A percentile compares a stretch with the other conserved stretches of the same genome.
phyloP scores from a whole-genome alignment of 768 basidiomycete species.

The Pleurotus eryngii region DNA sequence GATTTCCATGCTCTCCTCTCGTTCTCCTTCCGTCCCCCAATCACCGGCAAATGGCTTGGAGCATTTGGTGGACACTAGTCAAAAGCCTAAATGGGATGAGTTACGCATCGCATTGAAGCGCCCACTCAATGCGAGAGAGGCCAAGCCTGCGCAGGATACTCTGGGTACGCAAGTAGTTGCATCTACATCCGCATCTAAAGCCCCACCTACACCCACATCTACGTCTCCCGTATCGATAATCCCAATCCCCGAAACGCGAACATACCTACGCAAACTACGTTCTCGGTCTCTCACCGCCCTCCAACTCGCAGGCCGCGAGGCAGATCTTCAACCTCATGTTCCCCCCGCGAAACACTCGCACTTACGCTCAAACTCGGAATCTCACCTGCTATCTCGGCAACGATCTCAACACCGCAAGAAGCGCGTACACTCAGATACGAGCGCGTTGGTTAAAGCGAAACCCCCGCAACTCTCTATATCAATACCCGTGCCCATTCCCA shows the following conservation, averaged over 20 bases:
- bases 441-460: background rate
- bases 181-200: background rate
- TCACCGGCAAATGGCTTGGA: background rate
- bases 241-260: background rate
- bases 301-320: background rate
- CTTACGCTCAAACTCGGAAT: background rate
- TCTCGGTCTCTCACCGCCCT: conserved; percentile 1
- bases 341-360: background rate
- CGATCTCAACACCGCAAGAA: background rate
- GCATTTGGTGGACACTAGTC: background rate
- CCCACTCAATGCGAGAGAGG: background rate
- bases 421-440: background rate
- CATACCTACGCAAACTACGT: background rate
- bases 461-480: background rate
- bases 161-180: too few relatives aligned
- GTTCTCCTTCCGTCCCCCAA: background rate
- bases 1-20: conserved; percentile 3
- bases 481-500: background rate
- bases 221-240: background rate
- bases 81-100: background rate
- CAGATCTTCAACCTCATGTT: background rate
- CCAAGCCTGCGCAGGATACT: background rate
- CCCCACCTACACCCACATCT: background rate
- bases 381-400: background rate
- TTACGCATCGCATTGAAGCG: background rate